These are phyloP conservation scores for Chlorella ohadii DNA, from an alignment of 139 green algal genomes.

Conservation along the genomic window DNA sequence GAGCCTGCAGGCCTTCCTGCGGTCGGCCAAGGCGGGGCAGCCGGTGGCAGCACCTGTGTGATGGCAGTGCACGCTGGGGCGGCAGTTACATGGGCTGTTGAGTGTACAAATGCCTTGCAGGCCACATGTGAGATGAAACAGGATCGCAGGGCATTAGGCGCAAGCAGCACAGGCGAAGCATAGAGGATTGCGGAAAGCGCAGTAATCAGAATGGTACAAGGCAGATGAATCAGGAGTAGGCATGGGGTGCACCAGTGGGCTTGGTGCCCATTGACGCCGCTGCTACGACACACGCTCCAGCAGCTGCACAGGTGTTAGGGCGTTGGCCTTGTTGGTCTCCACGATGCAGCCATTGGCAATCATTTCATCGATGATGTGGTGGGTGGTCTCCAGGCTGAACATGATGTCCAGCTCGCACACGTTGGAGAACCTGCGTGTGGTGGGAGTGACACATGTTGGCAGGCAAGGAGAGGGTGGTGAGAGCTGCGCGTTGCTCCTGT, in stretches of 20 bases:
- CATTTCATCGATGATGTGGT: conserved; percentile 97
- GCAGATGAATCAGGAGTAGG: no score
- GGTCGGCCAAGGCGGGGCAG: conserved; percentile 63
- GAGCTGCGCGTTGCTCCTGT: no score
- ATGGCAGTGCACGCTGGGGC: neutral
- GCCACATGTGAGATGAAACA: neutral
- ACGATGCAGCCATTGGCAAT: conserved; percentile 92
- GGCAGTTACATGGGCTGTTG: neutral
- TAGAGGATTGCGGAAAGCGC: no score
- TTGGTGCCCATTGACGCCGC: no score
- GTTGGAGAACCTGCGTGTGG: conserved; percentile 76
- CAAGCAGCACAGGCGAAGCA: neutral
- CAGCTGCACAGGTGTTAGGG: conserved; percentile 78
- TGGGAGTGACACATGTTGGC: no score
- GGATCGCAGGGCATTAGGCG: neutral
- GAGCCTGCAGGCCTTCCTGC: conserved; percentile 84
- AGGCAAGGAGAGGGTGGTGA: neutral
- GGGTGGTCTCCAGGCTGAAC: conserved; percentile 95
- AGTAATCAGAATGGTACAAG: no score
- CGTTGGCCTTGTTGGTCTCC: conserved; percentile 95
- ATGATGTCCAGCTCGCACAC: conserved; percentile 98
- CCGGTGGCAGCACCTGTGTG: neutral
- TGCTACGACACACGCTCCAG: conserved; percentile 1
- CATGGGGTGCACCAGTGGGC: no score
- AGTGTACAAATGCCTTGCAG: neutral